Evolutionary conservation across 345 rosid genomes (phyloP), one percentile per base, ranked within the genome.

Genomic region (Linum lewisii): DNA sequence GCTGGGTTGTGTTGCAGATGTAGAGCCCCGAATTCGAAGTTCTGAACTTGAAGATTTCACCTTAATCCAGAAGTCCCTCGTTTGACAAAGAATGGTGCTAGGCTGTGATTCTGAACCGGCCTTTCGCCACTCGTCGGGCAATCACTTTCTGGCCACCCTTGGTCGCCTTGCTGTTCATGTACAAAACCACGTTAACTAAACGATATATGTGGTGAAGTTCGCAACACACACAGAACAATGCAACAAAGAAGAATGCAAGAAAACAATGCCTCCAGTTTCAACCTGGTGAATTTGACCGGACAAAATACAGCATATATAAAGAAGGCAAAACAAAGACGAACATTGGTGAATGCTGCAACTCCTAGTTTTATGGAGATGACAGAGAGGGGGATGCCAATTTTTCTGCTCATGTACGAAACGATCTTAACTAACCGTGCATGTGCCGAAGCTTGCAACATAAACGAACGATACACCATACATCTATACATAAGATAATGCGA

Each of bases 91-190:
- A 8, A 29, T 29, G 51, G 38, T 16, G 47, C 56, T 85, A 89
- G 32, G 96, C 95, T 0, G 99, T 82, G 61, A 89, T 76, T 82
- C 99, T 85, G 49, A 80, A 69, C 38, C 99, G 88, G 25, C 99
- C 97, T 73, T 93, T 93, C 9, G 97, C 99, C 67, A 89, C 76
- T 73, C 99, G 84, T 58, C 99, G 88, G 66, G 95, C 99, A 60
- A 93, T 93, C 72, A 93, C 99, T 75, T 83, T 84, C 49, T 92
- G 77, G 38, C 99, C 99, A 51, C 99, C 99, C 76, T 85, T 93
- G 21, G 97, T 93, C 65, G 97, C 94, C 75, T 89, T 93, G 53
- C 97, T 93, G 99, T 63, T 60, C 70, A 75, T 56, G 66, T 61
- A 58, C 22, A 76, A 14, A 65, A 23, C 66, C 24, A 60, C 50